phyloP scores from a whole-genome alignment of 2,329 filamentous ascomycete species.

The Nakataea oryzae region DNA sequence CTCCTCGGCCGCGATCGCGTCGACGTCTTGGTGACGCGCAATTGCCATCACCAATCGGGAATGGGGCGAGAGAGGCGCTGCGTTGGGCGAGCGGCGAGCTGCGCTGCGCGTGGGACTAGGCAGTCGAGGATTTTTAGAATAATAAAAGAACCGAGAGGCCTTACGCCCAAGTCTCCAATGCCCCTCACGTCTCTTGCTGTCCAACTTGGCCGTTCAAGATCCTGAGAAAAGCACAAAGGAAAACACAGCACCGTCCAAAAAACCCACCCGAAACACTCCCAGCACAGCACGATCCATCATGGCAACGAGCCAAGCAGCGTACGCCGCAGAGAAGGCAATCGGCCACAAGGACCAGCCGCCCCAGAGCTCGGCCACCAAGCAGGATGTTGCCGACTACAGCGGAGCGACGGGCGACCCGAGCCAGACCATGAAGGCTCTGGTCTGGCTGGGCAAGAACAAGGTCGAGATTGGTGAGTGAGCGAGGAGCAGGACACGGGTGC shows the following conservation, averaged over 20 bases:
- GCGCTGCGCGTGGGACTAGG: background rate
- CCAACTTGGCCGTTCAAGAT: no score
- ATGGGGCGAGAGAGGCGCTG: background rate
- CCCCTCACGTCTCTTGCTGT: background rate
- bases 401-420: conserved; percentile 29
- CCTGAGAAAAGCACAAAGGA: no score
- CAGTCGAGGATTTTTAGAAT: background rate
- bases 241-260: no score
- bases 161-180: background rate
- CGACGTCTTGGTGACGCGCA: background rate
- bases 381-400: conserved; percentile 57
- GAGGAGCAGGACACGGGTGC: no score
- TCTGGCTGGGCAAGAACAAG: conserved; percentile 73
- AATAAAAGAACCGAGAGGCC: background rate
- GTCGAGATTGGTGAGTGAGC: conserved; percentile 50
- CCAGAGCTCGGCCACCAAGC: conserved; percentile 31
- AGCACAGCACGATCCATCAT: background rate
- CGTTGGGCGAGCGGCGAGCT: background rate
- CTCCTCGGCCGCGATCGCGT: background rate
- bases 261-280: no score
- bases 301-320: conserved; percentile 3
- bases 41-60: background rate
- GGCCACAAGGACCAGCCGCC: conserved; percentile 2
- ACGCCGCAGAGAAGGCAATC: conserved; percentile 3
- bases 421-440: conserved; percentile 68